These are phyloP conservation scores for Entomortierella lignicola DNA, from an alignment of 192 early-diverging fungal genomes.

Conservation along the genomic window DNA sequence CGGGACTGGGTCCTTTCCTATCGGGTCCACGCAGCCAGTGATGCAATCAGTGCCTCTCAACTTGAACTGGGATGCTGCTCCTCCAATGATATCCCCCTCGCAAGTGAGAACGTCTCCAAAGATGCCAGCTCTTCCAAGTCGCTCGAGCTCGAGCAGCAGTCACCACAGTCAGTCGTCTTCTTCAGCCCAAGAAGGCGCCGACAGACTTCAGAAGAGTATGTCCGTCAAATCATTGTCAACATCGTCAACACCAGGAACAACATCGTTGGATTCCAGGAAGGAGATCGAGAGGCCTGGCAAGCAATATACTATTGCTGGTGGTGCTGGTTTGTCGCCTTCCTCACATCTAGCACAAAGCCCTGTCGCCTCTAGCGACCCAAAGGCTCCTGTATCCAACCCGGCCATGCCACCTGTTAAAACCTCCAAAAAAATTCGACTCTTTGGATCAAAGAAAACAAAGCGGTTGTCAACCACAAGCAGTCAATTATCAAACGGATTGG, in stretches of 20 bases:
- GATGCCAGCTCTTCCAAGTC: neutral
- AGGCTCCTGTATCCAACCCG: neutral
- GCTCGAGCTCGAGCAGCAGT: neutral
- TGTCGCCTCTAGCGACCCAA: slow-evolving; percentile 3
- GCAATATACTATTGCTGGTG: slow-evolving; percentile 40
- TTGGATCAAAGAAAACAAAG: slow-evolving; percentile 35
- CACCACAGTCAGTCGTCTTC: neutral
- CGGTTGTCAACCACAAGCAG: slow-evolving; percentile 24
- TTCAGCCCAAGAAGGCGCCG: slow-evolving; percentile 16
- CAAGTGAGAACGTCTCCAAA: slow-evolving; percentile 11
- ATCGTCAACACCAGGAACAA: slow-evolving; percentile 23
- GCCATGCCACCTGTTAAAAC: slow-evolving; percentile 9
- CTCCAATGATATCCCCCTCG: slow-evolving; percentile 3
- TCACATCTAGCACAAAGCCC: slow-evolving; percentile 23
- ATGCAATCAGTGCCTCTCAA: slow-evolving; percentile 31
- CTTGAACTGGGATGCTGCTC: slow-evolving; percentile 12
- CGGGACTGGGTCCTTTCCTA: slow-evolving; percentile 56
- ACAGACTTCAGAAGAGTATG: slow-evolving; percentile 42
- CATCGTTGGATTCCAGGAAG: slow-evolving; percentile 11
- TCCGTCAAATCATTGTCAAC: slow-evolving; percentile 31
- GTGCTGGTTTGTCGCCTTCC: slow-evolving; percentile 43
- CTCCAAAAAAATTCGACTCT: slow-evolving; percentile 31
- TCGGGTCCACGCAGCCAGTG: slow-evolving; percentile 51
- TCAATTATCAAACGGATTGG: neutral
- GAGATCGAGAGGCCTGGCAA: slow-evolving; percentile 43